phyloP scores from a whole-genome alignment of 2,329 filamentous ascomycete genomes.

The Phoma sp. region DNA sequence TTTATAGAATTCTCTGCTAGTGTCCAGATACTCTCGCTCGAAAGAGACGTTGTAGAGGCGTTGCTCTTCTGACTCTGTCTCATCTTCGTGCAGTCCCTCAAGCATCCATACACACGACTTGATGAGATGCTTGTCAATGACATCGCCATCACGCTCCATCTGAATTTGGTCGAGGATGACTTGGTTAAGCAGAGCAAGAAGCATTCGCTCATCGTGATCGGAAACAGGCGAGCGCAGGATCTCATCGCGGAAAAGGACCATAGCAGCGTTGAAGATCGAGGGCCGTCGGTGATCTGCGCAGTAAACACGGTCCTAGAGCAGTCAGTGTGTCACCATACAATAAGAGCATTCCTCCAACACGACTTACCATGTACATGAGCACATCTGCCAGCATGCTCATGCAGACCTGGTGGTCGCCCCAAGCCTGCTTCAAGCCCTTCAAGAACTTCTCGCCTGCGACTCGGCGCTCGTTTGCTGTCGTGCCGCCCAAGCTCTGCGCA shows the following conservation, averaged over 20 bases:
- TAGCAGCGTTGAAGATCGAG: slow-evolving; percentile 82
- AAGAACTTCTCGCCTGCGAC: slow-evolving; percentile 84
- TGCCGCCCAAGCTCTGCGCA: slow-evolving; percentile 52
- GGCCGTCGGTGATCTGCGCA: slow-evolving; percentile 74
- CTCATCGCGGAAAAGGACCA: slow-evolving; percentile 86
- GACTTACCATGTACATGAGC: slow-evolving; percentile 84
- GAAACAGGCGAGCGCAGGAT: slow-evolving; percentile 69
- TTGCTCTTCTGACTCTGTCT: slow-evolving; percentile 76
- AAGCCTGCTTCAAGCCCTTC: slow-evolving; percentile 74
- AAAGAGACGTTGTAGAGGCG: slow-evolving; percentile 87
- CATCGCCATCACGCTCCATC: slow-evolving; percentile 89
- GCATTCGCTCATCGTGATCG: slow-evolving; percentile 55
- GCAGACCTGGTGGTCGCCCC: slow-evolving; percentile 87
- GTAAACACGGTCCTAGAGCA: slow-evolving; percentile 75
- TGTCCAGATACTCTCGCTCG: slow-evolving; percentile 75
- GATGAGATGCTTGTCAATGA: slow-evolving; percentile 82
- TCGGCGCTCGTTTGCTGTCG: slow-evolving; percentile 78
- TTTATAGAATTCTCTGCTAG: slow-evolving; percentile 76
- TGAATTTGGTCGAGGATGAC: slow-evolving; percentile 89
- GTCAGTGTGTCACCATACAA: not conserved
- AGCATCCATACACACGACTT: slow-evolving; percentile 89
- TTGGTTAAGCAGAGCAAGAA: slow-evolving; percentile 77
- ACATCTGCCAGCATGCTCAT: slow-evolving; percentile 98
- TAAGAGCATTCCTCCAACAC: not conserved
- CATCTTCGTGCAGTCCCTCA: slow-evolving; percentile 82